Evolutionary conservation across 208 protist genomes (phyloP), one percentile per base, ranked within the genome.

Genomic region (Leishmania guyanensis): DNA sequence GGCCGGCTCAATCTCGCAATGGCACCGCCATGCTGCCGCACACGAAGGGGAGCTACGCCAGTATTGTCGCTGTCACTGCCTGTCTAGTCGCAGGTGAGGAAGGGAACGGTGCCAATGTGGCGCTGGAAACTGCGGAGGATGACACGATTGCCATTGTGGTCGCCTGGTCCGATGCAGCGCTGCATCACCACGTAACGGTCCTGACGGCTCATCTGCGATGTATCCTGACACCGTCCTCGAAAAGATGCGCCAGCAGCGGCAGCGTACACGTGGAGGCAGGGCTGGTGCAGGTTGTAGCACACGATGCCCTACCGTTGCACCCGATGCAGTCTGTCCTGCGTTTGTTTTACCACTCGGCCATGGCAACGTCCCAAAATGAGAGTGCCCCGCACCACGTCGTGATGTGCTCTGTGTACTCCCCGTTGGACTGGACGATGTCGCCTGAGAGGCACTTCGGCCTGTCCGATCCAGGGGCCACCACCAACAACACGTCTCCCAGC

Each of bases 241-340:
- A 68, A 29, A 68, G 33, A 6, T 36, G 46, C 53, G 54, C 20
- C 16, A 39, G 46, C 26, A 22, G 22, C 56, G 33, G 54, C 54
- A 51, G 56, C 43, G 43, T 22, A 6, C 75, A 51, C 5, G 29
- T 8, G 29, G 64, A 85, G 17, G 70, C 71, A 14, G 29, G 43
- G 51, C 72, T 81, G 16, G 85, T 84, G 43, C 82, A 83, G 3
- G 33, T 84, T 16, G 75, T 83, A 5, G 60, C 79, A 10, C 86
- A 86, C 43, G 84, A 87, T 36, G 85, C 88, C 0, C 80, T 92
- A n/a, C 85, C 89, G 26, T 83, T 82, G 77, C 62, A 43, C 17
- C 56, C 81, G 1, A 50, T 29, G 64, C 78, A 81, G 51, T 72
- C 54, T 26, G 79, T 88, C 4, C 84, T 88, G 51, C 84, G 84